Conservation (phyloP, 345 rosid genomes). For the Linum tenue region DNA sequence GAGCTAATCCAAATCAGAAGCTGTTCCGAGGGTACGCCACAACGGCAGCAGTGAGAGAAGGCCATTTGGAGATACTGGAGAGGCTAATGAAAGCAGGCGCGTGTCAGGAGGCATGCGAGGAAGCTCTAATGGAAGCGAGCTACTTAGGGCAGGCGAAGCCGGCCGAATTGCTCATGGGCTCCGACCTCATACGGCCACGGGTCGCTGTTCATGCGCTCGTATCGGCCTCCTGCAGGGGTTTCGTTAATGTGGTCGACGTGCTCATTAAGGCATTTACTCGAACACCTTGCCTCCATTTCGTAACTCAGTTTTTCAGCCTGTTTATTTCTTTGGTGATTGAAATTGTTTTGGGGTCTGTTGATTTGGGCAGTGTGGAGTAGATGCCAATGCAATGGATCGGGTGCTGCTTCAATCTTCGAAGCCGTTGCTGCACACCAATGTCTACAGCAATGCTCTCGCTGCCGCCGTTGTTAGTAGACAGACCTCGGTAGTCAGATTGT, state of each 20-base stretch:
- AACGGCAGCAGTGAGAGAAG: constrained; percentile 24
- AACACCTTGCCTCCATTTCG: neutral
- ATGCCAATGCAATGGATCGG: constrained; percentile 19
- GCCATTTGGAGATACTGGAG: constrained; percentile 19
- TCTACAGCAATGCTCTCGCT: constrained; percentile 25
- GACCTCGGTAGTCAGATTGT: constrained; percentile 17
- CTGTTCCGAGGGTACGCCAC: constrained; percentile 24
- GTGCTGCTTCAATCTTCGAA: constrained; percentile 22
- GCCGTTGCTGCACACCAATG: constrained; percentile 19
- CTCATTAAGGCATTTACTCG: constrained; percentile 14
- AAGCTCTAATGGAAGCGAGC: constrained; percentile 24
- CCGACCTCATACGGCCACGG: constrained; percentile 21
- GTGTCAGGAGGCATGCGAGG: constrained; percentile 27
- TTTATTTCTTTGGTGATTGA: constrained; percentile 1
- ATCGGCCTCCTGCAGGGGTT: constrained; percentile 22
- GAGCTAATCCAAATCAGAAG: constrained; percentile 22
- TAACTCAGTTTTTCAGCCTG: no score
- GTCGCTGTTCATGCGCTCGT: constrained; percentile 22
- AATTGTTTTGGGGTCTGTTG: neutral
- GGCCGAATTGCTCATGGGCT: constrained; percentile 14
- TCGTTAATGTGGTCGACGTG: constrained; percentile 16
- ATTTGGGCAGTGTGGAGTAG: constrained; percentile 24
- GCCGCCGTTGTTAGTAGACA: constrained; percentile 24
- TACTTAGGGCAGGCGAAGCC: constrained; percentile 16
- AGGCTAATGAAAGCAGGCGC: constrained; percentile 18